Percentiles rank a stretch among this genome's conserved stretches.
Evolutionary conservation across 2,329 filamentous ascomycete genomes (phyloP).

Genomic region (Penicillium sp.): DNA sequence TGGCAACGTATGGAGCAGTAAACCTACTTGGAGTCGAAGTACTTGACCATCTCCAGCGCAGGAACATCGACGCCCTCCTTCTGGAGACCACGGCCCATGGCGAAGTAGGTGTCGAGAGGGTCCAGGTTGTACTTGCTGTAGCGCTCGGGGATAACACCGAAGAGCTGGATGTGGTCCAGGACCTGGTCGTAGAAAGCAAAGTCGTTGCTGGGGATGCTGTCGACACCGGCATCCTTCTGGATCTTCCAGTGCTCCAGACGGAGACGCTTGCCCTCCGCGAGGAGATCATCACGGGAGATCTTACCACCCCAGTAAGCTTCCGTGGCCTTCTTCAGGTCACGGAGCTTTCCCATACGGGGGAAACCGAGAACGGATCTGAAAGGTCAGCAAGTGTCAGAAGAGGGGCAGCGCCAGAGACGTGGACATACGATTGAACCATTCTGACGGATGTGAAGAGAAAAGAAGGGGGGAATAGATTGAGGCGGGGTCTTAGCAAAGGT

Average conservation of each 20-base stretch:
- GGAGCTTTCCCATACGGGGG: conserved; percentile 96
- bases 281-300: conserved; percentile 83
- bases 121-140: conserved; percentile 89
- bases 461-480: conserved; percentile 7
- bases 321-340: conserved; percentile 99
- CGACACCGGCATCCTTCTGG: conserved; percentile 96
- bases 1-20: background rate
- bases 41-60: conserved; percentile 98
- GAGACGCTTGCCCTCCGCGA: conserved; percentile 93
- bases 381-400: conserved; percentile 6
- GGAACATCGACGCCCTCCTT: conserved; percentile 79
- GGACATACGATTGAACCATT: conserved; percentile 61
- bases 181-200: conserved; percentile 75
- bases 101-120: conserved; percentile 94
- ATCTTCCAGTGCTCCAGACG: conserved; percentile 98
- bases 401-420: background rate
- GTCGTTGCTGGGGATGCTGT: conserved; percentile 98
- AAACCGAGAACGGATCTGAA: conserved; percentile 81
- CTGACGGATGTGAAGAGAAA: conserved; percentile 37
- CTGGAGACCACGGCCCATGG: conserved; percentile 98
- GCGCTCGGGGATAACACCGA: conserved; percentile 80
- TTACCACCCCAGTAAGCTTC: conserved; percentile 98
- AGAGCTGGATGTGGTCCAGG: conserved; percentile 25
- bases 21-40: conserved; percentile 99
- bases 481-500: conserved; percentile 15